Evolutionary conservation across 164 flowering plant species (phyloP), one percentile per base, ranked within the genome.

Genomic region (Vitis labrusca): DNA sequence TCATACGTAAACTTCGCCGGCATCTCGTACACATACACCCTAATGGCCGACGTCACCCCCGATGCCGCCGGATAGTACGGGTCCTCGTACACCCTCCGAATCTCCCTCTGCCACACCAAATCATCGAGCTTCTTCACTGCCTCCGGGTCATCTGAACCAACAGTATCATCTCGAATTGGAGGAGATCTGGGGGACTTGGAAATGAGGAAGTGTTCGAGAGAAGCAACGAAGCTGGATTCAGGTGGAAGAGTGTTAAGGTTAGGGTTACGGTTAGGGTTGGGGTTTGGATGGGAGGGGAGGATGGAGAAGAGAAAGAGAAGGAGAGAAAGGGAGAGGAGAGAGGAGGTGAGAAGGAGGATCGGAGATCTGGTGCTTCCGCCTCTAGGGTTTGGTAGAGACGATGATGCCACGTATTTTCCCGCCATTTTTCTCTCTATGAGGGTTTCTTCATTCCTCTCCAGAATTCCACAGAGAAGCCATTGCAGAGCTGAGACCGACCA

Each of bases 11-110:
- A 95, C 73, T 88, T 95, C 2, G 69, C 57, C 44, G 99, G 99
- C 99, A 95, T 95, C 53, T 93, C 90, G 66, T 95, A 95, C 2
- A 93, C 97, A 67, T 91, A 95, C 78, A 95, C 89, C 81, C 88
- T 84, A 53, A 93, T 63, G 32, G 87, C 77, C 11, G 79, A 68
- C 27, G 47, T 55, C 29, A 71, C 2, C 27, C 27, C 27, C 27
- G 27, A 23, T 0, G 57, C 16, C 9, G 69, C 75, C 13, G 86
- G 84, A 71, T 65, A 80, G 49, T 58, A 63, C 53, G 77, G 66
- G 59, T 81, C 80, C 13, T 70, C 78, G 61, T 75, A 65, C 32
- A 92, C 44, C 72, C 84, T 76, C 76, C 78, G 77, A 17, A 48
- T 79, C 73, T 91, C 97, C 3, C n/a, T 76, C 74, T 59, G 69